A percentile compares a stretch with the other conserved stretches of the same genome.
These are phyloP conservation scores for Obba rivulosa DNA, from an alignment of 768 basidiomycete species.

Conservation along the genomic window DNA sequence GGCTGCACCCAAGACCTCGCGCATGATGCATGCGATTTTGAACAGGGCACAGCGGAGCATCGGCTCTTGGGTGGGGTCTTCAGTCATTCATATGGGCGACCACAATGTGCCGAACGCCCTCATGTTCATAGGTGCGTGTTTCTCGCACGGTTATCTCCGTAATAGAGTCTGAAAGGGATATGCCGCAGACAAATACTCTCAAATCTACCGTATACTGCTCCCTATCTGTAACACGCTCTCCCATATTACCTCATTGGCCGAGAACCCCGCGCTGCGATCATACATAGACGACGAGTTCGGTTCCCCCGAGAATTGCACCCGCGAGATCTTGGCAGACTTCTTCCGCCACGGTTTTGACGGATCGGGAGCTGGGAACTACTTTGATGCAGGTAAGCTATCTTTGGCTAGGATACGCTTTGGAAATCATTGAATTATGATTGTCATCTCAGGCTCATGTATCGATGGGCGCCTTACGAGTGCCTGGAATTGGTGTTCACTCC, in stretches of 20 bases:
- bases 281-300: slow-evolving; percentile 85
- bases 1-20: slow-evolving; percentile 81
- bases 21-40: slow-evolving; percentile 84
- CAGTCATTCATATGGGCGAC: slow-evolving; percentile 88
- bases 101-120: slow-evolving; percentile 80
- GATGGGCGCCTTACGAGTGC: slow-evolving; percentile 85
- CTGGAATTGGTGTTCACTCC: slow-evolving; percentile 85
- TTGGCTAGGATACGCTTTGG: neutral
- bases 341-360: slow-evolving; percentile 88
- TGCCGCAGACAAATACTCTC: slow-evolving; percentile 76
- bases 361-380: slow-evolving; percentile 88
- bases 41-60: slow-evolving; percentile 79
- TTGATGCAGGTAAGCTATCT: slow-evolving; percentile 52
- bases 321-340: slow-evolving; percentile 77
- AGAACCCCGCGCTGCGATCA: slow-evolving; percentile 64
- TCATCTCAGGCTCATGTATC: slow-evolving; percentile 53
- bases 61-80: slow-evolving; percentile 81
- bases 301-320: slow-evolving; percentile 58
- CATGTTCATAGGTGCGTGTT: slow-evolving; percentile 65
- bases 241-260: slow-evolving; percentile 60
- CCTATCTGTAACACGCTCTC: slow-evolving; percentile 80
- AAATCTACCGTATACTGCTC: slow-evolving; percentile 84
- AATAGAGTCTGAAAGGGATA: neutral
- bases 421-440: neutral
- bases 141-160: neutral